A percentile compares a stretch with the other conserved stretches of the same genome.
Evolutionary conservation across 805 yeast genomes (phyloP).

Genomic region (Ogataea pilisensis): DNA sequence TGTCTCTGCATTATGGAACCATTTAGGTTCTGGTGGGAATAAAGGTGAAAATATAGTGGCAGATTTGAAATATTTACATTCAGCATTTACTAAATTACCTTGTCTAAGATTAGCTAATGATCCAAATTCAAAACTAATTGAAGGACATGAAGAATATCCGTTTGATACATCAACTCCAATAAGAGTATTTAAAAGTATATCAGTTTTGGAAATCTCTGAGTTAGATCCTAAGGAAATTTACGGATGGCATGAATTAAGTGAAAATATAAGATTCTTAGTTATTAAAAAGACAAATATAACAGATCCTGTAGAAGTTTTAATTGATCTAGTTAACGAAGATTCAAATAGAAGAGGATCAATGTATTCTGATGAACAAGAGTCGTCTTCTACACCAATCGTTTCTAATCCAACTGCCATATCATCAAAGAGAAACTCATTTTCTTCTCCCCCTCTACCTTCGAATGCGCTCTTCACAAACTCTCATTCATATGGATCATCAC

Average conservation of each 20-base stretch:
- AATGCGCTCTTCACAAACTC: slow-evolving; percentile 9
- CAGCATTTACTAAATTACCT: slow-evolving; percentile 63
- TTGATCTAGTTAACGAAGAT: slow-evolving; percentile 52
- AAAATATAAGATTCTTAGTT: slow-evolving; percentile 50
- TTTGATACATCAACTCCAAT: slow-evolving; percentile 68
- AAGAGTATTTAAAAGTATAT: slow-evolving; percentile 55
- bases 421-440: slow-evolving; percentile 17
- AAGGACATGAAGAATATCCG: slow-evolving; percentile 65
- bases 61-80: slow-evolving; percentile 52
- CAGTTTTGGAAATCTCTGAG: slow-evolving; percentile 56
- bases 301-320: slow-evolving; percentile 50
- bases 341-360: slow-evolving; percentile 27
- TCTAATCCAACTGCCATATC: slow-evolving; percentile 23
- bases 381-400: slow-evolving; percentile 11
- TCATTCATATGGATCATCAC: slow-evolving; percentile 20
- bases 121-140: slow-evolving; percentile 51
- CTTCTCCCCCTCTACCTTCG: slow-evolving; percentile 16
- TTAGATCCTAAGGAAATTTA: slow-evolving; percentile 60
- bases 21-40: slow-evolving; percentile 35
- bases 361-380: slow-evolving; percentile 20
- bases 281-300: slow-evolving; percentile 47
- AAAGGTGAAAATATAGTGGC: slow-evolving; percentile 37
- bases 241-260: slow-evolving; percentile 61
- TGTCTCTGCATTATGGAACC: slow-evolving; percentile 39
- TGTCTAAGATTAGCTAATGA: slow-evolving; percentile 59